Percentiles rank a stretch among this genome's conserved stretches.
Conservation (phyloP, 2,329 filamentous ascomycete genomes). For the Paraconiothyrium sp. region DNA sequence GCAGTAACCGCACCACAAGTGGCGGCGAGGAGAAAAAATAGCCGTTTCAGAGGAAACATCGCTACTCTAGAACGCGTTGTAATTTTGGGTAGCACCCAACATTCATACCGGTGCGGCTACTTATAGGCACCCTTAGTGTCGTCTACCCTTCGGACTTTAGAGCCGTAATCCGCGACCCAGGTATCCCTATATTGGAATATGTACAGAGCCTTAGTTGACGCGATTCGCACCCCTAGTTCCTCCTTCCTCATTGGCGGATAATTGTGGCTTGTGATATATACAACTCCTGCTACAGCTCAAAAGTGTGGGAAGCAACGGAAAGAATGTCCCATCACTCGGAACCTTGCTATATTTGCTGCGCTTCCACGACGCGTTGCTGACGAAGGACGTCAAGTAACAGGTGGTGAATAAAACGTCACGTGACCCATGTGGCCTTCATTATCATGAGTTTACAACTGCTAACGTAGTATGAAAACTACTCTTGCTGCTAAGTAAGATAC, state of each 20-base stretch:
- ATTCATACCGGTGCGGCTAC: background rate
- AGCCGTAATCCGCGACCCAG: background rate
- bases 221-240: background rate
- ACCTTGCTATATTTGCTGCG: background rate
- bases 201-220: background rate
- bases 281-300: background rate
- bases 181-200: background rate
- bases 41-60: background rate
- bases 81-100: background rate
- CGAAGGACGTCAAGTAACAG: background rate
- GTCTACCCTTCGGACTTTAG: background rate
- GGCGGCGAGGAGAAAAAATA: background rate
- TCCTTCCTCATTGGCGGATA: slow-evolving; percentile 1
- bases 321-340: background rate
- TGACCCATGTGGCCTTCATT: background rate
- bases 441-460: too few species aligned
- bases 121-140: background rate
- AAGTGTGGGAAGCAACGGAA: background rate
- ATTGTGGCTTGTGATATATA: background rate
- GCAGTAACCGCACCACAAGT: background rate
- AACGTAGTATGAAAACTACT: too few species aligned
- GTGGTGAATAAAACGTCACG: background rate
- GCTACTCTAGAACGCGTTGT: background rate
- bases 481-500: too few species aligned
- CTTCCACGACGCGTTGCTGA: background rate